Base-by-base conservation (phyloP, 805 yeast species). In the Grigorovia humatica region DNA sequence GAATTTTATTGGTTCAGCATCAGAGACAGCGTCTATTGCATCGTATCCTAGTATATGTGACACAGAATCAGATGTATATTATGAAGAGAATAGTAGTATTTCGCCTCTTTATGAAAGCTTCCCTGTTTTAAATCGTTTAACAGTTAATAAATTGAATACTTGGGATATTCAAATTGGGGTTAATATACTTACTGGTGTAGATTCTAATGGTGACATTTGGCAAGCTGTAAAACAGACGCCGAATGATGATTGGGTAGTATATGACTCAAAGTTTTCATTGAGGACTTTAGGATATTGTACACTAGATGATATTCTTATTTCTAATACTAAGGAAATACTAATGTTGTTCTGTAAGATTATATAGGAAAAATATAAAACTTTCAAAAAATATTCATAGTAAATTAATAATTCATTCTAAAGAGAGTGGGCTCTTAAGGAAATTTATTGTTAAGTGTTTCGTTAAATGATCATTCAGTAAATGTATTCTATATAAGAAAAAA, bases 191-290 rank as follows among this genome's bases (percentile, higher is more conserved):
- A 2, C 51, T 9, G 54, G 52, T 2, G 48, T 40, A n/a, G 54
- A 49, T 19, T 19, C 12, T 1, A 9, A 44, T 2, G 49, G 38
- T 38, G 19, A 17, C 29, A 54, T 62, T 23, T 57, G 56, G 49
- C 62, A 64, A 9, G 68, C 68, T 2, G 60, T 64, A 9, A 62
- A 69, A 47, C 69, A 67, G 49, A 58, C 61, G 8, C 56, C 57
- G 41, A 61, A 59, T 47, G 60, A 71, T 47, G 74, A 72, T 46
- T 72, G 76, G 76, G 54, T 72, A 13, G 54, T 72, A 5, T 72
- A 72, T 50, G 76, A 72, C 55, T 61, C 68, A 3, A 55, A 60
- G 1, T 72, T 71, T 52, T 63, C 70, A 12, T 56, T 72, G 61
- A 56, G 64, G 29, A 72, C 71, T 54, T 53, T 72, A 44, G 70